Base-by-base conservation (phyloP, 306 rosid genomes). In the Sicyos baderoa region DNA sequence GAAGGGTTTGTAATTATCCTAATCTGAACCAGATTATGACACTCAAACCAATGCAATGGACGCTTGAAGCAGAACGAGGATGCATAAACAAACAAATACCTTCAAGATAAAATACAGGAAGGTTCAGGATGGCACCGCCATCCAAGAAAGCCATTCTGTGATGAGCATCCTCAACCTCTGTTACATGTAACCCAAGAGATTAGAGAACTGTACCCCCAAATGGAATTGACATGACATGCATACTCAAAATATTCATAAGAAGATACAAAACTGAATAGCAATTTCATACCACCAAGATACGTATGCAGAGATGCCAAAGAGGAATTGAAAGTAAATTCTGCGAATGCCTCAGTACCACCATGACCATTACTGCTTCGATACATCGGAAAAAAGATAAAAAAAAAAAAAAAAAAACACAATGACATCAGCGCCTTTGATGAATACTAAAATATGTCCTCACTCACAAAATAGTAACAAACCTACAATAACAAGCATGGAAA, bases 101-200 rank as follows among this genome's bases (percentile, higher is more conserved):
- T 86, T 82, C 82, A 4, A 93, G 96, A 79, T 79, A 84, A 72
- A 93, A 89, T 35, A 93, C 81, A 11, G 97, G 96, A 72, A 93
- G 77, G 77, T 71, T 86, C 71, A 88, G 54, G 50, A 83, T 19
- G 52, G 94, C 88, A 22, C 91, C 97, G 1, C 86, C 89, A 40
- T 93, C 99, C 82, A 93, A 76, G 79, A 93, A 86, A 32, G 94
- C 80, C 66, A 85, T 80, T 71, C 91, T 82, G 74, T 80, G 86
- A 74, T 86, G 96, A 8, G 99, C 86, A 76, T 93, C 99, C 80
- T 93, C 97, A 60, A 93, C 97, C 74, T 90, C 99, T 93, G 77
- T 72, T n/a, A 54, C 75, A 70, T 47, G 65, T 29, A 80, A 18
- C 32, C 50, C 14, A 17, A 54, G 59, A 47, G 48, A 60, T 60